phyloP scores from a whole-genome alignment of 2,329 filamentous ascomycete species.

The Aspergillus terreus region DNA sequence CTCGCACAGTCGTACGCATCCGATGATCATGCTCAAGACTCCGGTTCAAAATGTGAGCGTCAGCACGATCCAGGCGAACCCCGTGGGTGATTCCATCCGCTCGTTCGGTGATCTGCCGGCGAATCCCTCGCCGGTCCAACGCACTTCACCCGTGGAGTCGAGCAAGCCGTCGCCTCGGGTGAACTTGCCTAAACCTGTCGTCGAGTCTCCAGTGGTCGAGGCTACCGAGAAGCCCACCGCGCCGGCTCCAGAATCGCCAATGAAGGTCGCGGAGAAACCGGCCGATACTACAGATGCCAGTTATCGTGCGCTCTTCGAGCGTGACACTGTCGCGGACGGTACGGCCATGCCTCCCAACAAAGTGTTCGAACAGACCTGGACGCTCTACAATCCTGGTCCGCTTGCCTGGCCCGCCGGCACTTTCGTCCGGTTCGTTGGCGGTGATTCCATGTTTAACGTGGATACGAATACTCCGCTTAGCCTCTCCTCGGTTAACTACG shows the following conservation, averaged over 20 bases:
- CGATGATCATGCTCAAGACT: constrained; percentile 94
- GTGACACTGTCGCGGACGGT: constrained; percentile 76
- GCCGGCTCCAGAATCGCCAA: constrained; percentile 29
- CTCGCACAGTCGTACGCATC: constrained; percentile 90
- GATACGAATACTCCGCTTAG: constrained; percentile 77
- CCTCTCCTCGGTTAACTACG: constrained; percentile 69
- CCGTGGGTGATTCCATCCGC: constrained; percentile 61
- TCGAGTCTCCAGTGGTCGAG: constrained; percentile 4
- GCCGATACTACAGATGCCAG: constrained; percentile 27
- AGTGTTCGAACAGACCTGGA: constrained; percentile 87
- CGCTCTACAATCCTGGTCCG: constrained; percentile 77
- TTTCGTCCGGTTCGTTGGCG: constrained; percentile 85
- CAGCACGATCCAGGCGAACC: constrained; percentile 75
- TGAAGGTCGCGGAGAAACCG: constrained; percentile 19
- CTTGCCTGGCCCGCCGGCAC: constrained; percentile 82
- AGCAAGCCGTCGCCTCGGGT: neutral
- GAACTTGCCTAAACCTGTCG: constrained; percentile 1
- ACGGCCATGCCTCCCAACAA: constrained; percentile 66
- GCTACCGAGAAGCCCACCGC: constrained; percentile 37
- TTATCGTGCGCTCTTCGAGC: constrained; percentile 66
- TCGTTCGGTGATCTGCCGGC: constrained; percentile 65
- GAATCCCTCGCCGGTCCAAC: constrained; percentile 44
- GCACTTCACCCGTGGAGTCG: constrained; percentile 41
- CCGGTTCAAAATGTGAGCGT: constrained; percentile 85
- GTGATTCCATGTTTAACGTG: constrained; percentile 93